Base-by-base conservation (phyloP, 1,284 basidiomycete species). In the Apiotrichum porosum region DNA sequence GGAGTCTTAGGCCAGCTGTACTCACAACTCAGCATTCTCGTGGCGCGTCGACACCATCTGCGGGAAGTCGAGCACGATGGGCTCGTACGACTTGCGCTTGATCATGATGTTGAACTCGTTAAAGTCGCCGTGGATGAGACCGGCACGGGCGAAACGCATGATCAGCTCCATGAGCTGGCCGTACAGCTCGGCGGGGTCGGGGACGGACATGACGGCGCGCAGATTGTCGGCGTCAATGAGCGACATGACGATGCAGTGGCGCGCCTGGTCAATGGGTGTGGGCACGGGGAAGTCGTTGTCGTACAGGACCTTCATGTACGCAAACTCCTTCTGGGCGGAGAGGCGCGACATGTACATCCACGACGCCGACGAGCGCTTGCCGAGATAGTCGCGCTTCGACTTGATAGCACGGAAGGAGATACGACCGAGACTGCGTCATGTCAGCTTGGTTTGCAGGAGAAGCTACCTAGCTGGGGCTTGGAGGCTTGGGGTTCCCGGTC, bases 311-410 rank as follows among this genome's bases (percentile, higher is more conserved):
- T 95, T 95, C 91, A 99, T 95, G 71, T 97, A 99, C 0, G 90
- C 89, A 79, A 85, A 98, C 71, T 99, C 94, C 70, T 97, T 97
- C 75, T 94, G 85, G 6, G 94, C 94, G 10, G 92, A 86, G 38
- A 99, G 75, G 23, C 94, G 82, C 44, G 90, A 94, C 89, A 99
- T 92, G 75, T 97, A 98, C 93, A 98, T 97, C 94, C 94, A 99
- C 24, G 89, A 94, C 0, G 93, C 93, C 30, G 86, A 90, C 74
- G 91, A 91, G 32, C 94, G 81, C 71, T 94, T 95, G 24, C 92
- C 90, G 58, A 98, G 78, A 72, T 98, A 99, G 70, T 99, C 95
- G 56, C 94, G 80, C 71, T 98, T 98, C 61, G 86, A 82, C 75
- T 98, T 99, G 76, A 99, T 93, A 0, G 90, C 84, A 43, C 94